Evolutionary conservation across 176 grass and related monocot species (phyloP), one percentile per base, ranked within the genome.

Genomic region (Guadua angustifolia): DNA sequence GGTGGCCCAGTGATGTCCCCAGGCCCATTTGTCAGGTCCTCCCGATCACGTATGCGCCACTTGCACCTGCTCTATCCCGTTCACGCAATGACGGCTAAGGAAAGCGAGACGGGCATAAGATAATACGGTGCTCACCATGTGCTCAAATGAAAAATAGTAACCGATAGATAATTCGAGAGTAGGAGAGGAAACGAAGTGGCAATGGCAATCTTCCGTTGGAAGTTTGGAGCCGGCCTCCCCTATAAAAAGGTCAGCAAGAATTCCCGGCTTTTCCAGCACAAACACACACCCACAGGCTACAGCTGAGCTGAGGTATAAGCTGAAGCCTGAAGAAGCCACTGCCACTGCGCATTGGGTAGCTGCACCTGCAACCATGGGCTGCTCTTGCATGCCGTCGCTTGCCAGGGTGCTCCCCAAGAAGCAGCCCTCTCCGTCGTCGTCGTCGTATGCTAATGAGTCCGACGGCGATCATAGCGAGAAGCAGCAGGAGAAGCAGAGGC

Each of bases 361-460:
- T 26, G 29, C 29, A 29, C 29, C 29, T 29, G 2, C 43, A 29
- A 38, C 9, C 19, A 88, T 88, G 82, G 69, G 82, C 8, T 79
- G 74, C 6, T 88, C 47, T 1, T 84, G 76, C 63, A 57, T 84
- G 40, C 52, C 82, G 17, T 89, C 82, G 0, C 63, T 76, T 11
- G 35, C 72, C 63, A 75, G 85, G 69, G 82, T 89, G 32, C 66
- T 85, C 44, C 87, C 82, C 12, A 85, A 76, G 51, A 85, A 64
- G 50, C 2, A 0, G 29, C 29, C 29, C 29, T 29, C 29, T 29
- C 29, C 29, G 29, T 29, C 50, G 2, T 71, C 50, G 2, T 71
- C 72, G 2, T 5, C 24, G 5, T 49, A 60, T 0, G 7, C 35
- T 6, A 36, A 47, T 18, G 25, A 57, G 14, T 61, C 65, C 1